Conservation (phyloP, 192 early-diverging fungal species). For the Spinellus fusiger region DNA sequence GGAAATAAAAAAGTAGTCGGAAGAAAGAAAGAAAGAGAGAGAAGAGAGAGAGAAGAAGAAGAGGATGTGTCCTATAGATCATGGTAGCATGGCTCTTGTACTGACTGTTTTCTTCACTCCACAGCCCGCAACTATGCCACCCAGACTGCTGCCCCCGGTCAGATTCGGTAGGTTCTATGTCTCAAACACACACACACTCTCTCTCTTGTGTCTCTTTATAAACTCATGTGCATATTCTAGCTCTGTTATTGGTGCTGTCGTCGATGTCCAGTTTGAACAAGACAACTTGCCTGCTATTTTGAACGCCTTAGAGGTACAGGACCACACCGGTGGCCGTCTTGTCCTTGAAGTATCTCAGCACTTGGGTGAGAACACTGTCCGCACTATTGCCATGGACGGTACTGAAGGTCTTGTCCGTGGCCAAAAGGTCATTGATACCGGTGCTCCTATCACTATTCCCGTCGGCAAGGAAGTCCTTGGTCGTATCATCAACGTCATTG, state of each 20-base stretch:
- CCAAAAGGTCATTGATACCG: constrained; percentile 91
- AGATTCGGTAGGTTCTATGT: constrained; percentile 22
- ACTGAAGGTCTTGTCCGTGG: constrained; percentile 96
- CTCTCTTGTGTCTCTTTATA: not conserved
- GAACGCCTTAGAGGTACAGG: constrained; percentile 94
- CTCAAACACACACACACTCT: not conserved
- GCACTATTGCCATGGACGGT: constrained; percentile 99
- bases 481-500: constrained; percentile 99
- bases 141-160: constrained; percentile 14
- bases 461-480: constrained; percentile 94
- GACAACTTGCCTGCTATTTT: constrained; percentile 90
- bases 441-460: constrained; percentile 87
- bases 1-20: no score
- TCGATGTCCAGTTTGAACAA: constrained; percentile 95
- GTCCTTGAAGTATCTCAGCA: constrained; percentile 97
- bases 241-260: constrained; percentile 97
- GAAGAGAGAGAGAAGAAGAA: no score
- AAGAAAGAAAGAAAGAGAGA: constrained; percentile 7
- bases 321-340: constrained; percentile 72
- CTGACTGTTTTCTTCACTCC: not conserved
- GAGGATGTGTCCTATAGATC: not conserved
- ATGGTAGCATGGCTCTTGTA: not conserved
- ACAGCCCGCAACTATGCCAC: constrained; percentile 1
- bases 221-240: constrained; percentile 32
- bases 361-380: constrained; percentile 98